Percentiles rank a stretch among this genome's conserved stretches.
phyloP scores from a whole-genome alignment of 495 filamentous ascomycete genomes.

The Talaromyces trachyspermus region DNA sequence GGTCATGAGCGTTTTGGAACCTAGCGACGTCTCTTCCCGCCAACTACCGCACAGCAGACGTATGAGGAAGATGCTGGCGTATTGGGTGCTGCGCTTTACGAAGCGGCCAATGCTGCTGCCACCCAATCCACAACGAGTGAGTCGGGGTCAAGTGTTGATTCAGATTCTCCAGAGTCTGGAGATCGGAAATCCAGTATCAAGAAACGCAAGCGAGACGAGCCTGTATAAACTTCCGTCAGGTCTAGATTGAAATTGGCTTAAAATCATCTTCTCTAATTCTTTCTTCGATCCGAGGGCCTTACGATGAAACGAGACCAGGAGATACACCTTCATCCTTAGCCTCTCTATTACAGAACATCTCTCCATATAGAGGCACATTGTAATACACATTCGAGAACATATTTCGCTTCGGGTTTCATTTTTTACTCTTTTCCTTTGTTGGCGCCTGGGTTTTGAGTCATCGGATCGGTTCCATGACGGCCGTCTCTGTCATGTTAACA shows the following conservation, averaged over 20 bases:
- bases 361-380: slow-evolving; percentile 14
- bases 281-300: slow-evolving; percentile 15
- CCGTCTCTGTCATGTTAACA: too few species aligned
- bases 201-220: slow-evolving; percentile 69
- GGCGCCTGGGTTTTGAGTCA: slow-evolving; percentile 10
- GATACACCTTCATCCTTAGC: slow-evolving; percentile 22
- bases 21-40: slow-evolving; percentile 48
- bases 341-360: slow-evolving; percentile 8
- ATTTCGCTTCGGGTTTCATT: slow-evolving; percentile 6
- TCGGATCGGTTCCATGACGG: slow-evolving; percentile 1
- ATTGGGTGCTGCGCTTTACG: slow-evolving; percentile 68
- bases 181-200: slow-evolving; percentile 50
- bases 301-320: slow-evolving; percentile 42
- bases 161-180: slow-evolving; percentile 29
- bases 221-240: slow-evolving; percentile 16
- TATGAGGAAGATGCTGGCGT: slow-evolving; percentile 53
- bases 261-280: slow-evolving; percentile 9
- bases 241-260: too few species aligned
- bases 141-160: slow-evolving; percentile 39
- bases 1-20: slow-evolving; percentile 77
- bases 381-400: slow-evolving; percentile 21
- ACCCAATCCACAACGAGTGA: slow-evolving; percentile 47
- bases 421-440: slow-evolving; percentile 6
- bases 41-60: slow-evolving; percentile 27
- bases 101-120: slow-evolving; percentile 60